Percentiles rank a stretch among this genome's conserved stretches.
phyloP scores from a whole-genome alignment of 805 yeast genomes.

The Lachancea dasiensis region DNA sequence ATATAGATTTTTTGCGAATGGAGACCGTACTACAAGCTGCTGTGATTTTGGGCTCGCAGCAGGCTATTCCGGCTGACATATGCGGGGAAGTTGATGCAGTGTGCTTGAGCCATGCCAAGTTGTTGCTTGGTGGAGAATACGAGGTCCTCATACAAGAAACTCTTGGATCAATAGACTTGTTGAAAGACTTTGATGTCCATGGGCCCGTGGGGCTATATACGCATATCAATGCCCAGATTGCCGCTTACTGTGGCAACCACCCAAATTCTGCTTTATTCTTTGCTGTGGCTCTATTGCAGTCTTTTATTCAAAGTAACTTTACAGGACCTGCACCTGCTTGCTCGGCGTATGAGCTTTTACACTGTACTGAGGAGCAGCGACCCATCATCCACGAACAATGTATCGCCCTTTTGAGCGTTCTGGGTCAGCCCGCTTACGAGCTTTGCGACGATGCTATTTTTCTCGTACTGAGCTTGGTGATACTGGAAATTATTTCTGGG shows the following conservation, averaged over 20 bases:
- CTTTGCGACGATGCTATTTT: constrained; percentile 47
- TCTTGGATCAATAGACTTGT: neutral
- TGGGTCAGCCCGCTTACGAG: constrained; percentile 69
- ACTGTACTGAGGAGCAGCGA: constrained; percentile 8
- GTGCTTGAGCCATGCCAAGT: constrained; percentile 9
- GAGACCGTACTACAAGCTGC: constrained; percentile 2
- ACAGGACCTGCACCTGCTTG: constrained; percentile 69
- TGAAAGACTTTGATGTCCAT: neutral
- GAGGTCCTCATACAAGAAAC: constrained; percentile 15
- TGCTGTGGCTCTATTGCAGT: constrained; percentile 59
- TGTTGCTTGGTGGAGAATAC: constrained; percentile 23
- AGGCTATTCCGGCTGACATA: neutral
- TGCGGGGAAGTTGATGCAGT: constrained; percentile 1
- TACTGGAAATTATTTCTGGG: constrained; percentile 38
- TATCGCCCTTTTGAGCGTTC: constrained; percentile 40
- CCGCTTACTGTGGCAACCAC: constrained; percentile 2
- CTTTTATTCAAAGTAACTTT: constrained; percentile 68
- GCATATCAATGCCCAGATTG: constrained; percentile 2
- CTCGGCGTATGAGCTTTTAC: constrained; percentile 31
- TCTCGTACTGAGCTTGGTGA: constrained; percentile 37
- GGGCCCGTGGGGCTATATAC: constrained; percentile 1
- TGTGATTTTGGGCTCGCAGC: constrained; percentile 2
- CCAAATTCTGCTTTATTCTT: constrained; percentile 18
- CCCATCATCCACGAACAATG: constrained; percentile 16
- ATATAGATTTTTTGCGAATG: neutral